Conservation (phyloP, 2,329 filamentous ascomycete genomes). For the Incumbomyces lentus region DNA sequence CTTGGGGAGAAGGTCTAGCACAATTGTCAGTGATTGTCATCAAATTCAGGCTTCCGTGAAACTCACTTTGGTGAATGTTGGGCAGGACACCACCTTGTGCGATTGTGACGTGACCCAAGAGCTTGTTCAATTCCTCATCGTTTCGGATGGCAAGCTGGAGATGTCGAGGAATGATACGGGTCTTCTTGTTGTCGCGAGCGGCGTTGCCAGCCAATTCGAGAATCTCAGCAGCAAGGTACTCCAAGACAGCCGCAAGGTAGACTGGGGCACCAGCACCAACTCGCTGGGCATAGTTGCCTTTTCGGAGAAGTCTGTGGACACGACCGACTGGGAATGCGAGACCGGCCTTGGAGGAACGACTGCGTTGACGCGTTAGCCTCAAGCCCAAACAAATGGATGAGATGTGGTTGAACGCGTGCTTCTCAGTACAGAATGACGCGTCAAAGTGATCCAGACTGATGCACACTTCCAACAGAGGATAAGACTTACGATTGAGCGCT, state of each 20-base stretch:
- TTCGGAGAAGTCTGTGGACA: slow-evolving; percentile 97
- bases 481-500: slow-evolving; percentile 91
- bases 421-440: slow-evolving; percentile 27
- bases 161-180: slow-evolving; percentile 98
- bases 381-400: neutral
- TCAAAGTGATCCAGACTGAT: slow-evolving; percentile 22
- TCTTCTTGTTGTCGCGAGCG: slow-evolving; percentile 99
- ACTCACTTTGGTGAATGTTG: slow-evolving; percentile 94
- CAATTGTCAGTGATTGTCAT: slow-evolving; percentile 33
- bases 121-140: slow-evolving; percentile 99
- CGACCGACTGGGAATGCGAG: slow-evolving; percentile 97
- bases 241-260: slow-evolving; percentile 92
- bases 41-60: neutral
- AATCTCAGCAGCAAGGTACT: slow-evolving; percentile 97
- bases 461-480: slow-evolving; percentile 4
- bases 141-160: slow-evolving; percentile 98
- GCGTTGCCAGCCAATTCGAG: slow-evolving; percentile 98
- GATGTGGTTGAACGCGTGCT: neutral
- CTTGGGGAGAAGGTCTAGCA: slow-evolving; percentile 89
- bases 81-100: slow-evolving; percentile 94
- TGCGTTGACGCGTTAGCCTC: slow-evolving; percentile 40
- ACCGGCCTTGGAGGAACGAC: slow-evolving; percentile 97
- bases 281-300: slow-evolving; percentile 99
- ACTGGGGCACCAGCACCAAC: slow-evolving; percentile 96
- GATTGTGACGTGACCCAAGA: slow-evolving; percentile 90